Conservation (phyloP, 768 basidiomycete genomes). For the Naganishia randhawae region DNA sequence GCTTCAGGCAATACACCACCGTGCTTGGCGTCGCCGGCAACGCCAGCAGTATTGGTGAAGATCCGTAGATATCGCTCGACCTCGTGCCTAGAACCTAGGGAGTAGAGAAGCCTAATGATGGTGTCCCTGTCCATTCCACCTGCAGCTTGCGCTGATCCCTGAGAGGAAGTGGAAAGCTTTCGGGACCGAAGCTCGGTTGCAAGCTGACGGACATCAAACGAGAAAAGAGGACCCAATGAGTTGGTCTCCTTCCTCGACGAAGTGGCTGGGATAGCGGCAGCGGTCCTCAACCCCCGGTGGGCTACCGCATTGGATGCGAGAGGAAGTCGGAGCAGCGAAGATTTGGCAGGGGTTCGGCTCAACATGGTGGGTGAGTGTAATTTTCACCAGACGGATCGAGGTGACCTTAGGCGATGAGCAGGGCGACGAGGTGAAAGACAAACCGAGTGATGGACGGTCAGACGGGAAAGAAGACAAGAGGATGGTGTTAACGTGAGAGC, state of each 20-base stretch:
- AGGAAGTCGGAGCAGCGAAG: slow-evolving; percentile 12
- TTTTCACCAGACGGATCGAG: neutral
- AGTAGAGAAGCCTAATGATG: slow-evolving; percentile 91
- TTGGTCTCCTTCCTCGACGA: neutral
- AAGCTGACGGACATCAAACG: slow-evolving; percentile 45
- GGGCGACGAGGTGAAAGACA: neutral
- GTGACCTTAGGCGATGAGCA: neutral
- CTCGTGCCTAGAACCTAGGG: slow-evolving; percentile 92
- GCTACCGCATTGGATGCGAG: slow-evolving; percentile 10
- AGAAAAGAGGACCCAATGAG: slow-evolving; percentile 28
- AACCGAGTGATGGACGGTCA: neutral
- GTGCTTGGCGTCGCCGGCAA: slow-evolving; percentile 45
- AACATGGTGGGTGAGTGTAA: slow-evolving; percentile 8
- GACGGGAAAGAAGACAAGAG: neutral
- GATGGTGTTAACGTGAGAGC: neutral
- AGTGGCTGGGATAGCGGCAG: neutral
- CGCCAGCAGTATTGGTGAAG: slow-evolving; percentile 75
- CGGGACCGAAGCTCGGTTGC: slow-evolving; percentile 47
- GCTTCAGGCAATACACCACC: slow-evolving; percentile 56
- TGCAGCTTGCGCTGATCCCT: slow-evolving; percentile 34
- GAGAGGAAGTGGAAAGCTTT: slow-evolving; percentile 36
- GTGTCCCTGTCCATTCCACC: slow-evolving; percentile 63
- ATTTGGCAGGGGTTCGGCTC: slow-evolving; percentile 22
- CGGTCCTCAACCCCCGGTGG: slow-evolving; percentile 1
- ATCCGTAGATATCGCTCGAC: slow-evolving; percentile 98